Base-by-base conservation (phyloP, 2,329 filamentous ascomycete genomes). In the Cladosporium sp. region DNA sequence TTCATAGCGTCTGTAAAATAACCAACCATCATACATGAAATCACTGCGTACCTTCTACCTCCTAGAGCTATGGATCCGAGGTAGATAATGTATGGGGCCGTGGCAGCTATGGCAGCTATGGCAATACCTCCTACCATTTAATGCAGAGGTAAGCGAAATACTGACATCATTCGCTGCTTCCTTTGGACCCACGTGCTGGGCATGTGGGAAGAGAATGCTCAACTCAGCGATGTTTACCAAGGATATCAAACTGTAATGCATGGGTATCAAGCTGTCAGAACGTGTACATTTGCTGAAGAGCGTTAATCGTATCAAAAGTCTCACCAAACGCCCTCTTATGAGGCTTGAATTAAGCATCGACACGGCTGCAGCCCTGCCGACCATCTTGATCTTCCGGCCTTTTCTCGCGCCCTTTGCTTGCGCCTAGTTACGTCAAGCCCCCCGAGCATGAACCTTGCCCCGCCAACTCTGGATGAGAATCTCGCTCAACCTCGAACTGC, bases 1-100 rank as follows among this genome's bases (percentile, higher is more conserved):
- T 20, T n/a, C 32, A 36, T 20, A 46, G n/a, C 32, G 33, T 46
- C 22, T 46, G 43, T 46, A 46, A 20, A 38, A 13, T 38, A 46
- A 18, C n/a, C n/a, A 15, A 20, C 22, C 9, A 5, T 27, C 22
- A 27, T 9, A 27, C 22, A 27, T 5, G 9, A 9, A 27, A 4
- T 27, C 9, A 27, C 22, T 27, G 4, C 22, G 22, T n/a, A n/a
- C n/a, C n/a, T n/a, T n/a, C n/a, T n/a, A n/a, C n/a, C n/a, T n/a
- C n/a, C n/a, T n/a, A n/a, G n/a, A n/a, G n/a, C n/a, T n/a, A n/a
- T n/a, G n/a, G n/a, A n/a, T n/a, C n/a, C n/a, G n/a, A n/a, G n/a
- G n/a, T n/a, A n/a, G n/a, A n/a, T n/a, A n/a, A n/a, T n/a, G n/a
- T n/a, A n/a, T n/a, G n/a, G n/a, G n/a, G n/a, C n/a, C n/a, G n/a